Conservation (phyloP, 2,329 filamentous ascomycete genomes). For the Aspergillus terreus region DNA sequence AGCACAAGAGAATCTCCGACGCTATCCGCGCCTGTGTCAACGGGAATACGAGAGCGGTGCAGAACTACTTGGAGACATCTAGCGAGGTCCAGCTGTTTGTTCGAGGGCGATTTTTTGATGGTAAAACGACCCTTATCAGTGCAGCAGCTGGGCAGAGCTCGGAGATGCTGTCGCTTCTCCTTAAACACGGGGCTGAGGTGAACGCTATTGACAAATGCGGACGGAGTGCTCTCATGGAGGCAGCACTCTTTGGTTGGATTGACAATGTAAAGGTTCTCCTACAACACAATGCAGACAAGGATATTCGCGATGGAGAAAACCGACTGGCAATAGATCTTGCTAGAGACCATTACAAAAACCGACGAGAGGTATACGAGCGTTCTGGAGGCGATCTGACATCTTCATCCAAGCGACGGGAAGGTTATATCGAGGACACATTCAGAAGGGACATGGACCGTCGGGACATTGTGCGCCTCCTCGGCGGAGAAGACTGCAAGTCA, state of each 20-base stretch:
- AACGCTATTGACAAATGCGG: conserved; percentile 3
- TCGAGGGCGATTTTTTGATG: background rate
- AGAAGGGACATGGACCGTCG: conserved; percentile 5
- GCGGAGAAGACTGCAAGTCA: conserved; percentile 3
- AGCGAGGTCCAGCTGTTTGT: conserved; percentile 4
- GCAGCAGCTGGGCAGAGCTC: conserved; percentile 4
- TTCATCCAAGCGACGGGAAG: background rate
- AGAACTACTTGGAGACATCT: conserved; percentile 10
- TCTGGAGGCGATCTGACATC: background rate
- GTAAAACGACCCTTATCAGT: conserved; percentile 8
- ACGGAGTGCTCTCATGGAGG: conserved; percentile 11
- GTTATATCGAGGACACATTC: conserved; percentile 6
- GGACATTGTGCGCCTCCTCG: conserved; percentile 8
- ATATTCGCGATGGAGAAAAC: conserved; percentile 3
- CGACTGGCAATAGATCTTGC: conserved; percentile 7
- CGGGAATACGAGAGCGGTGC: background rate
- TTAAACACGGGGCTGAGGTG: conserved; percentile 6
- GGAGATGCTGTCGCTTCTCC: conserved; percentile 7
- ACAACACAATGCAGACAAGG: conserved; percentile 1
- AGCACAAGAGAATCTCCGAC: background rate
- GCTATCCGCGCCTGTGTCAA: conserved; percentile 1
- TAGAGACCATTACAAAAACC: background rate
- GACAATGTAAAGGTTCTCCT: conserved; percentile 13
- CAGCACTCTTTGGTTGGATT: conserved; percentile 4
- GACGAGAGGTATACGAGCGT: background rate